phyloP scores from a whole-genome alignment of 768 basidiomycete genomes.

The Lepiota subincarnata region DNA sequence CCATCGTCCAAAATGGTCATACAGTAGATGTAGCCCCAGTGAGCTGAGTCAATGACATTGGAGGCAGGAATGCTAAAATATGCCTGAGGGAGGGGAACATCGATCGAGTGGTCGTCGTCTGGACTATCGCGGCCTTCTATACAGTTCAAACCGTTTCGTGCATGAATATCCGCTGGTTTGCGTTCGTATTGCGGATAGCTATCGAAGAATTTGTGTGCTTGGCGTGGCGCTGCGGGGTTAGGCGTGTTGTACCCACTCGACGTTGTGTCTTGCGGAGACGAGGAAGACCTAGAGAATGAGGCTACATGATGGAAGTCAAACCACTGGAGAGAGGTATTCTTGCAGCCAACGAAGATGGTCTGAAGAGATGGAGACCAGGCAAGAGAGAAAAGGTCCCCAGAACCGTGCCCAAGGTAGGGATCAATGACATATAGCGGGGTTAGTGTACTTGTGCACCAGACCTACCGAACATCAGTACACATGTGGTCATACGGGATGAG shows the following conservation, averaged over 20 bases:
- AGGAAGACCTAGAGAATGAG: slow-evolving; percentile 14
- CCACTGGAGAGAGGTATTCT: slow-evolving; percentile 94
- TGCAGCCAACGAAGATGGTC: slow-evolving; percentile 83
- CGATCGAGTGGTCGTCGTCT: slow-evolving; percentile 28
- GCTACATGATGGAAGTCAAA: slow-evolving; percentile 46
- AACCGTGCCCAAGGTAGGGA: slow-evolving; percentile 74
- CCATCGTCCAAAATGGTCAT: slow-evolving; percentile 42
- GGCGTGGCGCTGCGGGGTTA: slow-evolving; percentile 30
- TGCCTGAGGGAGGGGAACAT: slow-evolving; percentile 27
- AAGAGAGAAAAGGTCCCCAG: slow-evolving; percentile 86
- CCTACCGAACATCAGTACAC: slow-evolving; percentile 34
- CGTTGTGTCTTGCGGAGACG: slow-evolving; percentile 17
- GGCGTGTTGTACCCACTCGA: slow-evolving; percentile 36
- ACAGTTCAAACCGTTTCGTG: slow-evolving; percentile 45
- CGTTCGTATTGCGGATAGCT: slow-evolving; percentile 75
- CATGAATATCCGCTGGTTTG: slow-evolving; percentile 62
- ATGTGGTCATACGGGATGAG: background rate
- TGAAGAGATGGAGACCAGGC: slow-evolving; percentile 67
- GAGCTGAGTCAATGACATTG: slow-evolving; percentile 84
- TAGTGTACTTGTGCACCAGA: slow-evolving; percentile 77
- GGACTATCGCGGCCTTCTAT: slow-evolving; percentile 25
- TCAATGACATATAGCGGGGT: slow-evolving; percentile 65
- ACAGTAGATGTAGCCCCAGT: slow-evolving; percentile 93
- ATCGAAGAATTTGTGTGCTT: slow-evolving; percentile 88
- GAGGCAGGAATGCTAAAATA: slow-evolving; percentile 54